Evolutionary conservation across 108 stramenopile species (phyloP).

Genomic region (Seminavis robusta): DNA sequence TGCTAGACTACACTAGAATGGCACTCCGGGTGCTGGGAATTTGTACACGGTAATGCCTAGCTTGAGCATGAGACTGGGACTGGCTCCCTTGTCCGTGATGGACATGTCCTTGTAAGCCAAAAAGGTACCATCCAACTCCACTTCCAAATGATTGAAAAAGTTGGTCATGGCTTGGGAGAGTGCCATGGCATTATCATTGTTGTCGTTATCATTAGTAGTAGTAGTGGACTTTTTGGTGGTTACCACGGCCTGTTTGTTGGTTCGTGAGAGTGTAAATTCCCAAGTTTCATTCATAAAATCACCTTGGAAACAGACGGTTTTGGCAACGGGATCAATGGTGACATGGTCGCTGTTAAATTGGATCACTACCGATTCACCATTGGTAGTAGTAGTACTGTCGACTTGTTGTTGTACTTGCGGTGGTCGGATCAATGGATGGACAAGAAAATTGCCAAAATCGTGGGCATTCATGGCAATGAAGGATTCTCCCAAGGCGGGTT

Average conservation of each 20-base stretch:
- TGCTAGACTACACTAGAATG: too few relatives aligned
- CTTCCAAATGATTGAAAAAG: constrained; percentile 61
- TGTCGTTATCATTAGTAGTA: not conserved
- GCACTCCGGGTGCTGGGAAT: constrained; percentile 55
- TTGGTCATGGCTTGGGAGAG: constrained; percentile 20
- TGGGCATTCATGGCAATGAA: constrained; percentile 41
- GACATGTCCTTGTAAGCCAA: constrained; percentile 49
- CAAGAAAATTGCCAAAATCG: constrained; percentile 64
- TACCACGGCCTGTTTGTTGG: not conserved
- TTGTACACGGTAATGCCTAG: constrained; percentile 49
- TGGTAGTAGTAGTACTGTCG: not conserved
- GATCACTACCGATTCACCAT: constrained; percentile 3
- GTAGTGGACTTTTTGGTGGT: not conserved
- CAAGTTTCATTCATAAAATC: too few relatives aligned
- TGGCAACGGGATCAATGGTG: constrained; percentile 12
- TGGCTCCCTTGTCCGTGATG: constrained; percentile 32
- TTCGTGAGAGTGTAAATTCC: constrained; percentile 19
- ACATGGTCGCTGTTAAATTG: constrained; percentile 37
- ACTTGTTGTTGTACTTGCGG: constrained; percentile 14
- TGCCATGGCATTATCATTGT: constrained; percentile 2
- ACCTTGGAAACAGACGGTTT: too few relatives aligned
- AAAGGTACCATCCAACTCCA: constrained; percentile 62
- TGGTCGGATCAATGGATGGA: constrained; percentile 50
- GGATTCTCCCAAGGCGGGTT: constrained; percentile 43
- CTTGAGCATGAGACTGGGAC: constrained; percentile 39